Evolutionary conservation across 352 stramenopile genomes (phyloP).

Genomic region (Phytophthora sojae): DNA sequence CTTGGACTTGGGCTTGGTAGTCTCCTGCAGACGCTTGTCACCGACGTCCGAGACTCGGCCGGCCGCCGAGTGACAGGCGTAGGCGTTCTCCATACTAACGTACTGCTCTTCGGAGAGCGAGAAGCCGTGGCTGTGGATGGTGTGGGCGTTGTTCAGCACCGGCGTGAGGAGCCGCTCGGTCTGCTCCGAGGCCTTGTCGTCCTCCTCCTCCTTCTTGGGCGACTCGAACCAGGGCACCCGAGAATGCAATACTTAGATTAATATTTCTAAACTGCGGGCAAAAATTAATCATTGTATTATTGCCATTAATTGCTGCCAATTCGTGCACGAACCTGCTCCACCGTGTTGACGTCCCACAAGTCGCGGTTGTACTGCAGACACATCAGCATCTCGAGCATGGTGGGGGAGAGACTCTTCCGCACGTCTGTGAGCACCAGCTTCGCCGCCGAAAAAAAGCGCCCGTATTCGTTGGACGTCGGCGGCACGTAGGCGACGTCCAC

Average conservation of each 20-base stretch:
- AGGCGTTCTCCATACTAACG: conserved; percentile 17
- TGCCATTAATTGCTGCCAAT: neutral
- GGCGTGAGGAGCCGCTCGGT: conserved; percentile 14
- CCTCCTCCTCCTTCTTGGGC: neutral
- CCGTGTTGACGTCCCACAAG: no score
- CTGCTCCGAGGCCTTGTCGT: neutral
- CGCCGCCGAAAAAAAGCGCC: no score
- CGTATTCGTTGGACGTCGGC: no score
- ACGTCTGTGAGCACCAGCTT: no score
- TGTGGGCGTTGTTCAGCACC: neutral
- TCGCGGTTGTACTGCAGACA: no score
- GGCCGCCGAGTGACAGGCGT: conserved; percentile 12
- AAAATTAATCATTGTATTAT: neutral
- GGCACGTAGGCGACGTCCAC: no score
- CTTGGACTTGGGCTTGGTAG: neutral
- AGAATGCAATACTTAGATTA: neutral
- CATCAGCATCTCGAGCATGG: no score
- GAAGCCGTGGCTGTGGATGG: conserved; percentile 24
- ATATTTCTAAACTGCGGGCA: neutral
- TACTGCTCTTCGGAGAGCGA: conserved; percentile 52
- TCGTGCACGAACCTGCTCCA: neutral
- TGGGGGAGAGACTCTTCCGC: no score
- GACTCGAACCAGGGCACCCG: conserved; percentile 13
- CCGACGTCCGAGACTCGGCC: conserved; percentile 5
- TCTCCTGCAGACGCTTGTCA: conserved; percentile 4